Base-by-base conservation (phyloP, 441 rosid genomes). In the Erodium texanum region DNA sequence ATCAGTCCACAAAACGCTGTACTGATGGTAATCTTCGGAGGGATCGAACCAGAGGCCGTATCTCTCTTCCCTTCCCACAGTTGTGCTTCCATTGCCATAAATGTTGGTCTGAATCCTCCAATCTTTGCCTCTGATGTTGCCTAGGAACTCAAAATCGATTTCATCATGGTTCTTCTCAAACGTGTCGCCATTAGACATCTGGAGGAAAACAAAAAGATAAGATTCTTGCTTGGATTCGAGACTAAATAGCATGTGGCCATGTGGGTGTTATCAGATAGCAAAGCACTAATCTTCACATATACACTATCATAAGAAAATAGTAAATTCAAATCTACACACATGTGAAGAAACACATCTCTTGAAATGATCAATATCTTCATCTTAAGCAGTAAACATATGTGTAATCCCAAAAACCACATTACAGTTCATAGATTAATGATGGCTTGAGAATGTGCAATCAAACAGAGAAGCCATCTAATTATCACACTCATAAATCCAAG, bases 81-180 rank as follows among this genome's bases (percentile, higher is more conserved):
- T 78, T 29, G 97, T 85, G 82, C 99, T 94, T 70, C 99, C 99
- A 80, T 94, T 94, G 43, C 99, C 99, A 43, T 94, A 94, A 65
- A 94, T 71, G 43, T 94, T 94, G 63, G 98, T 94, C 82, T 94
- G 99, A 81, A 94, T 81, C 83, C 99, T 92, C 99, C 99, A 94
- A 65, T 92, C 88, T 78, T 86, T 92, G 67, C 98, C 99, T 83
- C 98, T 89, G 24, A 94, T 92, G 75, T 94, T 94, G 3, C 99
- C 99, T 83, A 94, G 77, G 78, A 94, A 94, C 83, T 94, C 99
- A 52, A 94, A 94, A 80, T 94, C 99, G 29, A 94, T 89, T 73
- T 94, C 99, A 67, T 94, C 99, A 34, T 94, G 99, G 66, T 88
- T 92, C 83, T 87, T 92, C 89, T 87, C 84, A 72, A 83, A 94